These are phyloP conservation scores for Serendipita sp. DNA, from an alignment of 768 basidiomycete genomes.

Conservation along the genomic window DNA sequence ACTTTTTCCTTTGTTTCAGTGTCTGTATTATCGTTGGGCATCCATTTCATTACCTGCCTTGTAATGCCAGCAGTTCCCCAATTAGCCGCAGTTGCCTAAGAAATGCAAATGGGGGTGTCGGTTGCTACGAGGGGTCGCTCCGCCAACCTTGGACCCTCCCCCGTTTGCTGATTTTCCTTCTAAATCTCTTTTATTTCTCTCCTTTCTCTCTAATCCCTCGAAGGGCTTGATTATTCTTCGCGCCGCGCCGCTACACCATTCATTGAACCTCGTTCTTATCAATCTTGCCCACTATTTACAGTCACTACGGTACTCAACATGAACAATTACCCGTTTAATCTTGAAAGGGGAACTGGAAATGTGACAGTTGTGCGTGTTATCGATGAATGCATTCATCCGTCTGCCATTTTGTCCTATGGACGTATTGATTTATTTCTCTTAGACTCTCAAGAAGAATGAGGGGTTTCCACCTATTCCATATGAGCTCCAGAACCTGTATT, in stretches of 20 bases:
- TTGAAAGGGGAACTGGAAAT: not conserved
- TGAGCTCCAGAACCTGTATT: not conserved
- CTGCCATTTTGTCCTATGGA: not conserved
- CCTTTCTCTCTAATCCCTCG: not conserved
- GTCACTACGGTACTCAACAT: not conserved
- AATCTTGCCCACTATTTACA: not conserved
- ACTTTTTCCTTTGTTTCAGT: not conserved
- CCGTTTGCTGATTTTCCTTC: conserved; percentile 6
- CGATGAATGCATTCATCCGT: not conserved
- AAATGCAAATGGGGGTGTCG: not conserved
- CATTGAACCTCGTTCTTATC: not conserved
- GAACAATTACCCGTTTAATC: not conserved
- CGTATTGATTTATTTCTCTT: not conserved
- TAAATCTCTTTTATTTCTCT: not conserved
- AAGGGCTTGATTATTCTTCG: not conserved
- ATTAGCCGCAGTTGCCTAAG: not conserved
- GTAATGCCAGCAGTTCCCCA: not conserved
- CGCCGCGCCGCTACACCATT: not conserved
- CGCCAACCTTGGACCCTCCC: not conserved
- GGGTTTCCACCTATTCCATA: not conserved
- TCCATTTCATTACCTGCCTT: not conserved
- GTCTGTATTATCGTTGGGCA: not conserved
- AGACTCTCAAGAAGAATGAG: not conserved
- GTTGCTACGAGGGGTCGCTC: not conserved
- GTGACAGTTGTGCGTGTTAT: not conserved